phyloP scores from a whole-genome alignment of 768 basidiomycete genomes.

The Rhodosporidiobolus odoratus region DNA sequence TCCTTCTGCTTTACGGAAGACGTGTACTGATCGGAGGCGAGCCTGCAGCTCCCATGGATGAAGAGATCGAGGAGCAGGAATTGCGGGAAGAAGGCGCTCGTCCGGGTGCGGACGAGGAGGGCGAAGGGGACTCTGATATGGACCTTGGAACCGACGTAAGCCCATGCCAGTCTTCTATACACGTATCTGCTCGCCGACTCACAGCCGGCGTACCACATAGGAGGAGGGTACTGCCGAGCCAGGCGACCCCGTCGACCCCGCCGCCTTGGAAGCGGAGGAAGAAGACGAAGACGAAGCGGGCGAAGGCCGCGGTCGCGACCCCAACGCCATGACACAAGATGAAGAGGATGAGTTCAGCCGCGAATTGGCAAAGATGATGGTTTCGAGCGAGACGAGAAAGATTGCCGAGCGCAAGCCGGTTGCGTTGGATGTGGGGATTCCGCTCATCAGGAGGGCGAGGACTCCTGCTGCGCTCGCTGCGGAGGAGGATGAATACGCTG shows the following conservation, averaged over 20 bases:
- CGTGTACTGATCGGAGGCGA: background rate
- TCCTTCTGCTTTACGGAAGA: background rate
- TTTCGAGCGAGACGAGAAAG: conserved; percentile 63
- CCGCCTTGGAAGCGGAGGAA: conserved; percentile 1
- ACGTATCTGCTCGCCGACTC: rapidly evolving
- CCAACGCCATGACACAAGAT: conserved; percentile 38
- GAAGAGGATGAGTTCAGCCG: conserved; percentile 86
- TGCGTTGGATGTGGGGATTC: conserved; percentile 33
- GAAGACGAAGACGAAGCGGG: conserved; percentile 27
- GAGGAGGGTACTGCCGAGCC: conserved; percentile 50
- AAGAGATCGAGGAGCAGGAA: conserved; percentile 39
- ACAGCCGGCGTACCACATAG: background rate
- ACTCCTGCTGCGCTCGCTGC: background rate
- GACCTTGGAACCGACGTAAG: conserved; percentile 29
- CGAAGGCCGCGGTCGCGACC: conserved; percentile 33
- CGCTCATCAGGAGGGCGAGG: conserved; percentile 17
- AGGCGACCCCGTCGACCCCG: conserved; percentile 49
- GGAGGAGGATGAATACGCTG: conserved; percentile 41
- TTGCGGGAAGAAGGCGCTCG: conserved; percentile 23
- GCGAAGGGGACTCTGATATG: conserved; percentile 20
- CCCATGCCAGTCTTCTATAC: background rate
- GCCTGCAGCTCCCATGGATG: conserved; percentile 33
- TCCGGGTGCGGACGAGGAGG: conserved; percentile 25
- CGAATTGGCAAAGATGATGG: conserved; percentile 91
- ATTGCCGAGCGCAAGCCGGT: conserved; percentile 64